A percentile compares a stretch with the other conserved stretches of the same genome.
These are phyloP conservation scores for Aureobasidium pullulans DNA, from an alignment of 2,329 filamentous ascomycete genomes.

Conservation along the genomic window DNA sequence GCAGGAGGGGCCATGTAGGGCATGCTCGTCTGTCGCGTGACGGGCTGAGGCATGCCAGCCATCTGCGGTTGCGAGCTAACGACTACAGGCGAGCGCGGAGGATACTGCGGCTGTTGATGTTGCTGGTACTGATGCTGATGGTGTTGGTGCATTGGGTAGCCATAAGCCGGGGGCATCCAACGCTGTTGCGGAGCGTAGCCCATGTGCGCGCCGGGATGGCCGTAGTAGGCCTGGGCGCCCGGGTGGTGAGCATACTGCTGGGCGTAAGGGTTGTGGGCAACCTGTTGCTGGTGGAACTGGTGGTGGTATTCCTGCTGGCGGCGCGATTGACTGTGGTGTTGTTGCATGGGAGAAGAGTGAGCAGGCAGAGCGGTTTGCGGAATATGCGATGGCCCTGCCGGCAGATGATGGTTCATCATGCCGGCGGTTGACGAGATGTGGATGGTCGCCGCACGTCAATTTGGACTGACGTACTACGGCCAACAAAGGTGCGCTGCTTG, in stretches of 20 bases:
- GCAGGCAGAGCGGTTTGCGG: constrained; percentile 32
- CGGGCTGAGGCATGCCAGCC: constrained; percentile 39
- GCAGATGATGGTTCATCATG: constrained; percentile 76
- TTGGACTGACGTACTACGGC: constrained; percentile 1
- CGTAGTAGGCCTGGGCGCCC: constrained; percentile 30
- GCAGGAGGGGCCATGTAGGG: constrained; percentile 17
- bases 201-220: constrained; percentile 30
- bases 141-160: constrained; percentile 29
- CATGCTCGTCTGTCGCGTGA: constrained; percentile 29
- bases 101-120: constrained; percentile 29
- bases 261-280: constrained; percentile 31
- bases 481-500: neutral
- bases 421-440: constrained; percentile 38
- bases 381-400: constrained; percentile 50
- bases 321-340: constrained; percentile 22
- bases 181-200: constrained; percentile 31
- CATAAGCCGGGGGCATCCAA: constrained; percentile 31
- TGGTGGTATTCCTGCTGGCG: constrained; percentile 34
- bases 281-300: constrained; percentile 28
- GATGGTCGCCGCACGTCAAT: constrained; percentile 13
- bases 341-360: constrained; percentile 14
- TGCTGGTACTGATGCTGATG: constrained; percentile 18
- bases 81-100: constrained; percentile 35
- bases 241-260: constrained; percentile 26
- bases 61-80: constrained; percentile 37